phyloP scores from a whole-genome alignment of 2,329 filamentous ascomycete genomes.

The Microcera coccophila region DNA sequence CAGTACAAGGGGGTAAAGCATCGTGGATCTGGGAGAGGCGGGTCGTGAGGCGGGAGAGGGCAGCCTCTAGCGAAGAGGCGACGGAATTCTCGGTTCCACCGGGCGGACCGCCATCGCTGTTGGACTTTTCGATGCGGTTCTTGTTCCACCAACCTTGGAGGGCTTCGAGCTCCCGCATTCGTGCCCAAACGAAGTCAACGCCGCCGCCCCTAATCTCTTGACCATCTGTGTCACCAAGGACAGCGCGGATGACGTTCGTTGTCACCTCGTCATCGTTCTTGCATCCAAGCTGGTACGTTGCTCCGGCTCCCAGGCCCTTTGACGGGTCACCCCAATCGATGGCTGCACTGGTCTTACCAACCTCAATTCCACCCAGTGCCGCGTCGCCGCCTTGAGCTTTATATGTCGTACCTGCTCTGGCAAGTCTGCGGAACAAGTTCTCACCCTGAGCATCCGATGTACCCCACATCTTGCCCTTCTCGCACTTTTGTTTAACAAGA shows the following conservation, averaged over 20 bases:
- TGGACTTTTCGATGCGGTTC: conserved; percentile 42
- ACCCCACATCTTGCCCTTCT: conserved; percentile 85
- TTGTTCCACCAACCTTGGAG: conserved; percentile 65
- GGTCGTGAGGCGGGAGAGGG: conserved; percentile 42
- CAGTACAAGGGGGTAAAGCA: conserved; percentile 60
- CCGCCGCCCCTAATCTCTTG: conserved; percentile 55
- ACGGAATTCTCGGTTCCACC: conserved; percentile 13
- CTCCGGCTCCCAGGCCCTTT: conserved; percentile 53
- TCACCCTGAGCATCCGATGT: conserved; percentile 74
- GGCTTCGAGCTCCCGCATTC: conserved; percentile 62
- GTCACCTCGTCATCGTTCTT: conserved; percentile 57
- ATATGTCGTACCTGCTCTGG: conserved; percentile 58
- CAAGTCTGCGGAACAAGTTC: conserved; percentile 82
- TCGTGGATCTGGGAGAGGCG: conserved; percentile 55
- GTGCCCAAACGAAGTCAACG: conserved; percentile 64
- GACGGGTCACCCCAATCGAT: conserved; percentile 85
- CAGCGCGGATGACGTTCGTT: conserved; percentile 52
- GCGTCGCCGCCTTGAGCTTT: conserved; percentile 56
- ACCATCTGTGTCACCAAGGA: conserved; percentile 56
- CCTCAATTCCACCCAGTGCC: conserved; percentile 52
- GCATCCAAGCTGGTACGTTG: conserved; percentile 55
- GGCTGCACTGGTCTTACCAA: conserved; percentile 65
- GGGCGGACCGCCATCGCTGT: conserved; percentile 35
- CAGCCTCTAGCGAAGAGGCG: conserved; percentile 40
- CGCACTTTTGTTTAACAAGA: conserved; percentile 91